Base-by-base conservation (phyloP, 305 asterid species). In the Fraxinus sp. region DNA sequence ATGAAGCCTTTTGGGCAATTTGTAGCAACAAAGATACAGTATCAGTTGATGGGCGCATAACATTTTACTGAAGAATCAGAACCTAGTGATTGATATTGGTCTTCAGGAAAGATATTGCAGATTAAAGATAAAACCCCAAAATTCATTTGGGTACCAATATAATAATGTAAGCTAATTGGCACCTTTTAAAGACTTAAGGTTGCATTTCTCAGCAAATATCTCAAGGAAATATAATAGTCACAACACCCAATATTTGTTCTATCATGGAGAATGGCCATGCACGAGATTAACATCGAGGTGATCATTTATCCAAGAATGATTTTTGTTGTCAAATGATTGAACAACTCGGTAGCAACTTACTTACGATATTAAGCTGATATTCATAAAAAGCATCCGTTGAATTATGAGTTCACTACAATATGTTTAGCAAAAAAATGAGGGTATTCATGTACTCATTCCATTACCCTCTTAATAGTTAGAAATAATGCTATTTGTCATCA, bases 201-300 rank as follows among this genome's bases (percentile, higher is more conserved):
- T 7, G 33, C 72, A 62, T 62, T 62, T 62, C 72, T 62, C 72
- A 62, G 6, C 33, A 62, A 62, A 62, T 62, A 62, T 8, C 6
- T 57, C 13, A 3, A 62, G 71, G 74, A 26, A 24, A 66, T 66
- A 9, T 14, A 10, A 28, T 26, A 68, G 20, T 68, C 75, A 68
- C 37, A 2, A 68, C 18, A 11, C 39, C 14, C 37, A 26, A 10
- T 26, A 68, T 26, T 68, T 68, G 75, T 68, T 68, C 75, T 68
- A 68, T 68, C 75, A 28, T 68, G 75, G 75, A 68, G 75, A 68
- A 68, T 26, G 37, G 39, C 75, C 13, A 68, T 28, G 37, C 75
- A 9, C 9, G 8, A 68, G 75, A 68, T 68, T 28, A 14, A 10
- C 5, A 28, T 68, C 20, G 14, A 68, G 37, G 36, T 2, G 75